Evolutionary conservation across 2,329 filamentous ascomycete species (phyloP).

Genomic region (Helminthosporium solani): DNA sequence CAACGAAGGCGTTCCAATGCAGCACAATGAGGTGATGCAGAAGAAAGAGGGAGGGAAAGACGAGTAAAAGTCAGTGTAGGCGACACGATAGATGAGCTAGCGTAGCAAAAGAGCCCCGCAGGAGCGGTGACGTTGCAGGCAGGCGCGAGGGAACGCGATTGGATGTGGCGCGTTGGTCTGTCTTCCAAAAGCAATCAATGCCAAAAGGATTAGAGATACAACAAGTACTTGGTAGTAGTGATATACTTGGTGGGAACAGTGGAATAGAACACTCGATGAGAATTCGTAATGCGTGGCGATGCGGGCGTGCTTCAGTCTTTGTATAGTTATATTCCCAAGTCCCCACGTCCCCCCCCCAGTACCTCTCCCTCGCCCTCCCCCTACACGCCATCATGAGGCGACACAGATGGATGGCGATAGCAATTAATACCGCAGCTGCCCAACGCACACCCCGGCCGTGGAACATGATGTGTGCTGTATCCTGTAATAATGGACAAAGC

Average conservation of each 20-base stretch:
- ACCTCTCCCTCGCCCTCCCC: too few relatives aligned
- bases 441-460: slow-evolving; percentile 32
- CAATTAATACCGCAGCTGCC: slow-evolving; percentile 34
- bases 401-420: slow-evolving; percentile 8
- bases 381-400: slow-evolving; percentile 10
- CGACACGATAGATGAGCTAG: slow-evolving; percentile 25
- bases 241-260: too few relatives aligned
- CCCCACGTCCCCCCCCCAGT: too few relatives aligned
- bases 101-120: slow-evolving; percentile 2
- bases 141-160: slow-evolving; percentile 20
- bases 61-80: slow-evolving; percentile 25
- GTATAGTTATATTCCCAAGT: too few relatives aligned
- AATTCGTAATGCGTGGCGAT: slow-evolving; percentile 1
- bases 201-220: too few relatives aligned
- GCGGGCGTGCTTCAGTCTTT: neutral
- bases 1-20: slow-evolving; percentile 8
- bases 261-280: too few relatives aligned
- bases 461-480: too few relatives aligned
- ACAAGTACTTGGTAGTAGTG: too few relatives aligned
- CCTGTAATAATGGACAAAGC: too few relatives aligned
- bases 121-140: slow-evolving; percentile 31
- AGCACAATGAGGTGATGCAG: neutral
- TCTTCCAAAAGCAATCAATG: too few relatives aligned
- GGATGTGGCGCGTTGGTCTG: slow-evolving; percentile 5
- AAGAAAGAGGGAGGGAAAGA: slow-evolving; percentile 8